Evolutionary conservation across 169 alveolate genomes (phyloP).

Genomic region (Neospora caninum): DNA sequence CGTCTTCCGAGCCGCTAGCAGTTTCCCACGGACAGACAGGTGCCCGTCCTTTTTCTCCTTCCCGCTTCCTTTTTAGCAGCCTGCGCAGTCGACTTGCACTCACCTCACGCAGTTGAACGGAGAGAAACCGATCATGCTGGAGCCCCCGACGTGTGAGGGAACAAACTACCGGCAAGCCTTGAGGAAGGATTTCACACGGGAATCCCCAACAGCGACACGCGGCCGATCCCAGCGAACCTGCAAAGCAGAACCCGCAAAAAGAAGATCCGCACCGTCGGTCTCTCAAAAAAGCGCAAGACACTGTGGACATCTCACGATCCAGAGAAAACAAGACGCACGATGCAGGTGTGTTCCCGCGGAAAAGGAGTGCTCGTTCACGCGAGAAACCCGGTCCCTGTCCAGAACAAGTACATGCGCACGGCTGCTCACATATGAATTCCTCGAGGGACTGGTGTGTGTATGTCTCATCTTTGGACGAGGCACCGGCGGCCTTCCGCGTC

Average conservation of each 20-base stretch:
- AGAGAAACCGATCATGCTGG: conserved; percentile 66
- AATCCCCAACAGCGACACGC: conserved; percentile 68
- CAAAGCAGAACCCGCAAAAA: not conserved
- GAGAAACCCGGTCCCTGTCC: too few relatives aligned
- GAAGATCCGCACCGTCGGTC: not conserved
- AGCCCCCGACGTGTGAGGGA: conserved; percentile 68
- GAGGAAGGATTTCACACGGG: conserved; percentile 63
- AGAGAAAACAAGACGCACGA: not conserved
- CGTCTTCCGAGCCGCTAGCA: too few relatives aligned
- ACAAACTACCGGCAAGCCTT: conserved; percentile 65
- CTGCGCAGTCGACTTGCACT: not conserved
- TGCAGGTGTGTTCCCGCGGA: not conserved
- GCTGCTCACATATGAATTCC: too few relatives aligned
- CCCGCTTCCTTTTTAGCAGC: too few relatives aligned
- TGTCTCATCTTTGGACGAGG: too few relatives aligned
- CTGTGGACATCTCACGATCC: not conserved
- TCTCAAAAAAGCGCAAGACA: not conserved
- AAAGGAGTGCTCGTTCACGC: not conserved
- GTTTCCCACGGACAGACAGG: too few relatives aligned
- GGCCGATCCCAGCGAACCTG: conserved; percentile 50
- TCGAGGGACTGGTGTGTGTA: too few relatives aligned
- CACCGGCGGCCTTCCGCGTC: too few relatives aligned
- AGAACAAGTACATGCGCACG: too few relatives aligned
- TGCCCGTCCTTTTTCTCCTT: too few relatives aligned
- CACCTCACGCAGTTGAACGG: conserved; percentile 68